These are phyloP conservation scores for Mycena filopes DNA, from an alignment of 768 basidiomycete species.

Conservation along the genomic window DNA sequence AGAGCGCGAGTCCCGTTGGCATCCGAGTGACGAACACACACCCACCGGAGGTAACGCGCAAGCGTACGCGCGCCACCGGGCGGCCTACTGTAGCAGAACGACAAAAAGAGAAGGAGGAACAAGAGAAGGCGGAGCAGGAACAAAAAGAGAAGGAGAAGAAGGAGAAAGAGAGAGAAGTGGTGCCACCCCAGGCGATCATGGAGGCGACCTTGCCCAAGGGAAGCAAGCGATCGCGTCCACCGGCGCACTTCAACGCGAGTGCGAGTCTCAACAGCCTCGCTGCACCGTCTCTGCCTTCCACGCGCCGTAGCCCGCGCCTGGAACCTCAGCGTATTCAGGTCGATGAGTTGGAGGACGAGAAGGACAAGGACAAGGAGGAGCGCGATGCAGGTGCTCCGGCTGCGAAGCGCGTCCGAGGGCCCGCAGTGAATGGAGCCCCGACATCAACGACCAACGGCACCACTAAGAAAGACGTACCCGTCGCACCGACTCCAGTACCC, in stretches of 20 bases:
- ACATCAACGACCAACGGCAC: neutral
- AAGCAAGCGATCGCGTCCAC: constrained; percentile 81
- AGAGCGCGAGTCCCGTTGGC: constrained; percentile 73
- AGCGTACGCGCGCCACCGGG: constrained; percentile 55
- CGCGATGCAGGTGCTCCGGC: constrained; percentile 45
- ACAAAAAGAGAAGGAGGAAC: constrained; percentile 33
- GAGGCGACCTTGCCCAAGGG: constrained; percentile 85
- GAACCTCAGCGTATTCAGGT: constrained; percentile 30
- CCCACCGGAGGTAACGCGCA: constrained; percentile 55
- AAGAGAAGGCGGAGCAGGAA: constrained; percentile 34
- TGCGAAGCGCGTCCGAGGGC: constrained; percentile 19
- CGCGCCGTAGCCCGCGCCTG: constrained; percentile 30
- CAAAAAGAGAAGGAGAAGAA: constrained; percentile 39
- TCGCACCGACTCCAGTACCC: constrained; percentile 2
- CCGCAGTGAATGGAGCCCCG: constrained; percentile 7
- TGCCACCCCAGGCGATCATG: constrained; percentile 75
- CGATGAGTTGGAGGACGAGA: constrained; percentile 48
- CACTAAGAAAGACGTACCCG: neutral
- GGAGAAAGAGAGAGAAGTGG: constrained; percentile 44
- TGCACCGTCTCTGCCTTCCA: constrained; percentile 7
- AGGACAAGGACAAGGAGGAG: constrained; percentile 44
- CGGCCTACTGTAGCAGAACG: constrained; percentile 47
- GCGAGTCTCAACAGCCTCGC: constrained; percentile 28
- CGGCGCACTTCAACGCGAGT: constrained; percentile 56
- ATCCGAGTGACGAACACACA: constrained; percentile 43